phyloP scores from a whole-genome alignment of 2,329 filamentous ascomycete species.

The Apiospora koreana region DNA sequence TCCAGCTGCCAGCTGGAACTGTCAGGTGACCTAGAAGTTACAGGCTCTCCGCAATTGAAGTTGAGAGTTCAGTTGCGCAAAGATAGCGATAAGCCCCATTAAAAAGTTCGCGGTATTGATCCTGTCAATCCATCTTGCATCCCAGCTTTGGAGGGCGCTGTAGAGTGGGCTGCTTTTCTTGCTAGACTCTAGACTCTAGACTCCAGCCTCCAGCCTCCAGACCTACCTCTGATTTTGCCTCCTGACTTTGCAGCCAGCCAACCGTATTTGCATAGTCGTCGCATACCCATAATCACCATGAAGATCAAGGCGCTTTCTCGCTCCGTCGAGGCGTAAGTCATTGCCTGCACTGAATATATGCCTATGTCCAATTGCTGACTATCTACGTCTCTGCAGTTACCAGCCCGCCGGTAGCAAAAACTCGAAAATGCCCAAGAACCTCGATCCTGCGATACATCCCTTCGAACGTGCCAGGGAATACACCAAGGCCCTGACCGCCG shows the following conservation, averaged over 20 bases:
- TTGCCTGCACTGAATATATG: not conserved
- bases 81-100: conserved; percentile 12
- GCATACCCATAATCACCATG: conserved; percentile 24
- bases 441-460: conserved; percentile 80
- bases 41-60: not conserved
- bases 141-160: conserved; percentile 5
- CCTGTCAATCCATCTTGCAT: not conserved
- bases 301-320: conserved; percentile 70
- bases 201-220: not conserved
- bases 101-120: conserved; percentile 15
- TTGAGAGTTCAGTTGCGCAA: no score
- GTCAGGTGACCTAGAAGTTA: not conserved
- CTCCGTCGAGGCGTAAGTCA: conserved; percentile 51
- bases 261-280: not conserved
- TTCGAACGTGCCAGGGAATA: conserved; percentile 91
- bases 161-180: conserved; percentile 6
- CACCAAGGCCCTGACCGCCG: conserved; percentile 41
- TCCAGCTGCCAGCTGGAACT: not conserved
- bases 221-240: not conserved
- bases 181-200: not conserved
- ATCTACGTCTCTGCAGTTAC: conserved; percentile 33
- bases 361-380: not conserved
- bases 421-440: conserved; percentile 64
- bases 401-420: conserved; percentile 69
- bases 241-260: not conserved